Evolutionary conservation across 1,284 basidiomycete species (phyloP).

Genomic region (Marasmius oreades): DNA sequence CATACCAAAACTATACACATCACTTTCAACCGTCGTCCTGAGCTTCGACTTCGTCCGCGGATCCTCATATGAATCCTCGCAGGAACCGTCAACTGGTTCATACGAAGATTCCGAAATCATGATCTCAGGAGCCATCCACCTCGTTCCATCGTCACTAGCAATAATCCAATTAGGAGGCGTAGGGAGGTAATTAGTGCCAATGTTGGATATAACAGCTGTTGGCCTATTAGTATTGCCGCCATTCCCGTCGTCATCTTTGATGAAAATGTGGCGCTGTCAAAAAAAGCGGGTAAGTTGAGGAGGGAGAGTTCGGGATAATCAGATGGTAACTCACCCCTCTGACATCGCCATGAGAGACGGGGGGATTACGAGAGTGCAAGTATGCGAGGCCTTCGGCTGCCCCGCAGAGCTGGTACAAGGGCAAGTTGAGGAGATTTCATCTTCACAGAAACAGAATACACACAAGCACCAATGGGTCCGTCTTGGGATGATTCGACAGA

Average conservation of each 20-base stretch:
- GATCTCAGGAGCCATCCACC: slow-evolving; percentile 30
- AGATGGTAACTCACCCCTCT: slow-evolving; percentile 21
- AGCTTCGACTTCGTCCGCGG: no score
- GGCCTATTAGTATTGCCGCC: no score
- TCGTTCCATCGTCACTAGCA: slow-evolving; percentile 13
- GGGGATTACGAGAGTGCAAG: slow-evolving; percentile 21
- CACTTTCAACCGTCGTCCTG: slow-evolving; percentile 17
- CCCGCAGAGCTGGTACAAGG: slow-evolving; percentile 16
- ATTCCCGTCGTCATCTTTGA: slow-evolving; percentile 13
- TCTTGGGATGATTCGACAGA: slow-evolving; percentile 14
- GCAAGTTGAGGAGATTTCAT: neutral
- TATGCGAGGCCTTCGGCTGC: slow-evolving; percentile 22
- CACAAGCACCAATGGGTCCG: slow-evolving; percentile 18
- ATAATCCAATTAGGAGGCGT: slow-evolving; percentile 17
- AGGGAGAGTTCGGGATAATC: neutral
- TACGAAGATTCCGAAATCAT: slow-evolving; percentile 14
- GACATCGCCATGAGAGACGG: slow-evolving; percentile 23
- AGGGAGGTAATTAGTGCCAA: slow-evolving; percentile 21
- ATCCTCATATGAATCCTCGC: neutral
- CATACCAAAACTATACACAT: slow-evolving; percentile 31
- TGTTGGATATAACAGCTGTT: slow-evolving; percentile 18
- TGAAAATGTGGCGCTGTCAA: slow-evolving; percentile 25
- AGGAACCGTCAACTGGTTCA: neutral
- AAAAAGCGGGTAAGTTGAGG: neutral
- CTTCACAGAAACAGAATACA: slow-evolving; percentile 1